These are phyloP conservation scores for Litchi chinensis DNA, from an alignment of 345 rosid species.

Conservation along the genomic window DNA sequence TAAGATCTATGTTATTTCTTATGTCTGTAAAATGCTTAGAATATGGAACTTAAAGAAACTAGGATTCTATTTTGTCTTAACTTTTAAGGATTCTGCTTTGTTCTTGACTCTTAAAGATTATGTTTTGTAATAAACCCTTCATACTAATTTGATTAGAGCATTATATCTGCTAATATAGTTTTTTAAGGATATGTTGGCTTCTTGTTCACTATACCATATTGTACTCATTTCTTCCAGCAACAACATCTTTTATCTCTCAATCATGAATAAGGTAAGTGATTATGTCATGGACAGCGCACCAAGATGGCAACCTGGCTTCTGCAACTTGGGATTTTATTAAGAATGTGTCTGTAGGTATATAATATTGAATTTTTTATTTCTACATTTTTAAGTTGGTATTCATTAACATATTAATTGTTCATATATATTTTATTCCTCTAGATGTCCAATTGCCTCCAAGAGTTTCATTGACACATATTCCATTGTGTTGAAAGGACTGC, in stretches of 20 bases:
- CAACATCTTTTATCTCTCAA: not conserved
- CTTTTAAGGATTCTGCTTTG: not conserved
- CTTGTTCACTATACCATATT: not conserved
- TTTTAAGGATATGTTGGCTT: not conserved
- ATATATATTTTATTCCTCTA: constrained; percentile 31
- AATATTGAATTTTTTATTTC: constrained; percentile 22
- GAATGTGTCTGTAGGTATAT: constrained; percentile 63
- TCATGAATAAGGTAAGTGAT: not conserved
- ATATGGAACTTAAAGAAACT: constrained; percentile 3
- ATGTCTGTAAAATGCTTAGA: not conserved
- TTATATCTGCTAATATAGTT: not conserved
- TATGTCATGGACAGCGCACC: constrained; percentile 46
- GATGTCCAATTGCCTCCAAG: constrained; percentile 57
- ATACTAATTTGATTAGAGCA: not conserved
- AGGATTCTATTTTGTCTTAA: not conserved
- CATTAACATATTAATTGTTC: constrained; percentile 10
- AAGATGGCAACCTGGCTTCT: constrained; percentile 43
- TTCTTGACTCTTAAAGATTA: too few species aligned
- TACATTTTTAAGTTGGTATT: not conserved
- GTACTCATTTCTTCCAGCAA: not conserved
- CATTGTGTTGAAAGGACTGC: constrained; percentile 74
- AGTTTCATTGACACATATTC: constrained; percentile 86
- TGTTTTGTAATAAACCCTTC: not conserved
- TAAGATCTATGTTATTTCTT: not conserved
- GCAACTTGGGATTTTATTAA: constrained; percentile 70